Base-by-base conservation (phyloP, 2,329 filamentous ascomycete species). In the Diaporthe nobilis region DNA sequence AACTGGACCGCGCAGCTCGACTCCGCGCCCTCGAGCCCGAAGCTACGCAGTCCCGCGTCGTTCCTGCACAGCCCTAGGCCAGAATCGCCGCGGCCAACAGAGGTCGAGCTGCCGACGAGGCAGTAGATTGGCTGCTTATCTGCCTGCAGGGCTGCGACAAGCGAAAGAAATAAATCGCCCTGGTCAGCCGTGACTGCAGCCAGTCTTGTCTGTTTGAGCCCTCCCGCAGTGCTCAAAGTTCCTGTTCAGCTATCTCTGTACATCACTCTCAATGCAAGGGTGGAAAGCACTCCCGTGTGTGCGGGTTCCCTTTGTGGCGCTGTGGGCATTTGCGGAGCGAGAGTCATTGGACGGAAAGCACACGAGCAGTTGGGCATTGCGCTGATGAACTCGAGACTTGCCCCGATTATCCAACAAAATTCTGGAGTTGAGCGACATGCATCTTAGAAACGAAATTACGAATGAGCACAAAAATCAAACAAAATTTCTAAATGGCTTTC, bases 1-100 rank as follows among this genome's bases (percentile, higher is more conserved):
- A 49, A 53, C n/a, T 75, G 73, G 73, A 72, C 73, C 1, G 47
- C 67, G 7, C 57, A 75, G 31, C 73, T 75, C 31, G 73, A 75
- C 34, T 75, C 73, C 1, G 67, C 67, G 34, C 67, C 73, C 34
- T 53, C 65, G 20, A 75, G 73, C 47, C 73, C 73, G 10, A 67
- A 17, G 31, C 47, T 65, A 31, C 47, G 60, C 47, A 75, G 73
- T 34, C 57, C 73, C 22, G 67, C 51, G 8, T 75, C 73, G 20
- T 71, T 63, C 34, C 34, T 51, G 55, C 57, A 72, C 10, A 57
- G 67, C 51, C 49, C 72, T 6, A 60, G 67, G 17, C 42, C 73
- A 51, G 55, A 53, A 42, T 70, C 73, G 22, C 57, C 67, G 34
- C 31, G 34, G 15, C 67, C 73, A 4, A 20, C 31, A 53, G 57